Evolutionary conservation across 208 protist species (phyloP).

Genomic region (Acanthamoeba quina): DNA sequence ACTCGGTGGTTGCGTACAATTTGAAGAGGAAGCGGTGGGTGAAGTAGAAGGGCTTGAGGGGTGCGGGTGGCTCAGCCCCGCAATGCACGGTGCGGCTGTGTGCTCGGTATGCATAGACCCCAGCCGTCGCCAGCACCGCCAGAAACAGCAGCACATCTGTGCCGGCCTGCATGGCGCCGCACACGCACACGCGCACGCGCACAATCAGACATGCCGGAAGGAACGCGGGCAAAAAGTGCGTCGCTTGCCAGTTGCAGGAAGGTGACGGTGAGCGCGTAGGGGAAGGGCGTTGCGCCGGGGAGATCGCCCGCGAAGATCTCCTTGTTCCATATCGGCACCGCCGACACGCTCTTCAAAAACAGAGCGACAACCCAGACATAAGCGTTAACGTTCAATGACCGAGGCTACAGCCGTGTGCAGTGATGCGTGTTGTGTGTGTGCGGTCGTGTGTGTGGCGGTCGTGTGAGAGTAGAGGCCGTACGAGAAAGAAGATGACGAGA

Average conservation of each 20-base stretch:
- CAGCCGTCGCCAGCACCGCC: not conserved
- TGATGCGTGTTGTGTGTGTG: no score
- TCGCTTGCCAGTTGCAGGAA: not conserved
- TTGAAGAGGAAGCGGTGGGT: conserved; percentile 43
- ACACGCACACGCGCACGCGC: not conserved
- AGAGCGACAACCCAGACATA: not conserved
- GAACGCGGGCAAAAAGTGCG: not conserved
- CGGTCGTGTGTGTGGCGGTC: no score
- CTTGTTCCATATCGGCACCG: conserved; percentile 47
- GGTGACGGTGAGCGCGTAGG: conserved; percentile 43
- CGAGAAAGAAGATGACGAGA: not conserved
- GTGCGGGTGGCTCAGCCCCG: not conserved
- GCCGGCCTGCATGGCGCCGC: not conserved
- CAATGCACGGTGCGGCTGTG: not conserved
- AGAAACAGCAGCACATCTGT: conserved; percentile 13
- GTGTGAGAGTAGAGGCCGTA: not conserved
- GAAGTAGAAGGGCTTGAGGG: conserved; percentile 25
- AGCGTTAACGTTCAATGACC: not conserved
- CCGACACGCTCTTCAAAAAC: not conserved
- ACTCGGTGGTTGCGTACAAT: not conserved
- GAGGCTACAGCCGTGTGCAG: no score
- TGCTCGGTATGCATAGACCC: not conserved
- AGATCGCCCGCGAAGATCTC: not conserved
- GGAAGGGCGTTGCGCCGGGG: not conserved
- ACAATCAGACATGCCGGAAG: no score